phyloP scores from a whole-genome alignment of 2,329 filamentous ascomycete genomes.

The Fusarium praegraminearum region DNA sequence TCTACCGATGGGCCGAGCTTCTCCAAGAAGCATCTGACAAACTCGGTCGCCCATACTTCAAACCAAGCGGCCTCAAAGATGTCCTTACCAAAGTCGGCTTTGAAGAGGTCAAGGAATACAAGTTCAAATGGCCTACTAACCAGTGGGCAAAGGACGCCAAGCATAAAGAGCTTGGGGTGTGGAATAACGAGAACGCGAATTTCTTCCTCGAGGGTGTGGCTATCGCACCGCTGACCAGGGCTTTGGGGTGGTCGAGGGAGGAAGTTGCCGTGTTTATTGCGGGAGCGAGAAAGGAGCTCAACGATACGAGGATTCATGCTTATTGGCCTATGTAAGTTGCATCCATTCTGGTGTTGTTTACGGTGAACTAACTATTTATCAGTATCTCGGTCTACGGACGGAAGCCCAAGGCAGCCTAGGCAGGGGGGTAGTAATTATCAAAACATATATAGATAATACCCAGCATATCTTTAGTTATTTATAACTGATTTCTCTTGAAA shows the following conservation, averaged over 20 bases:
- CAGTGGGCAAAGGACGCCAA: constrained; percentile 28
- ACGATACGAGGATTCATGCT: constrained; percentile 20
- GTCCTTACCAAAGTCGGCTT: constrained; percentile 15
- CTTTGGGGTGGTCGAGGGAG: constrained; percentile 20
- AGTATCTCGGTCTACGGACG: constrained; percentile 25
- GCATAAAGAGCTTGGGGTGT: constrained; percentile 22
- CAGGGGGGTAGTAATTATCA: rapidly evolving
- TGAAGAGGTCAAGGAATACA: not conserved
- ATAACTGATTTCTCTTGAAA: no score
- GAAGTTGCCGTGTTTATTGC: constrained; percentile 24
- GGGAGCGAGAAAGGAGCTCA: constrained; percentile 20
- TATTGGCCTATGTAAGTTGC: constrained; percentile 34
- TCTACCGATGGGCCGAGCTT: constrained; percentile 3
- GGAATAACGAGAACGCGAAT: constrained; percentile 24
- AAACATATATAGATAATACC: rapidly evolving
- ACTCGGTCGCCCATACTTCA: constrained; percentile 14
- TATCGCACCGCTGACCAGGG: constrained; percentile 21
- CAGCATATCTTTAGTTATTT: not conserved
- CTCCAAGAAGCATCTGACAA: constrained; percentile 19
- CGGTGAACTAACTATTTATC: rapidly evolving
- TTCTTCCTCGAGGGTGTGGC: constrained; percentile 9
- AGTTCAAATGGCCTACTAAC: constrained; percentile 31
- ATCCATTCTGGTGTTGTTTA: rapidly evolving
- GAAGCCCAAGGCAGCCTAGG: not conserved
- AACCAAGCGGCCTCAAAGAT: not conserved